Evolutionary conservation across 306 rosid genomes (phyloP).

Genomic region (Vachellia pachyceras): DNA sequence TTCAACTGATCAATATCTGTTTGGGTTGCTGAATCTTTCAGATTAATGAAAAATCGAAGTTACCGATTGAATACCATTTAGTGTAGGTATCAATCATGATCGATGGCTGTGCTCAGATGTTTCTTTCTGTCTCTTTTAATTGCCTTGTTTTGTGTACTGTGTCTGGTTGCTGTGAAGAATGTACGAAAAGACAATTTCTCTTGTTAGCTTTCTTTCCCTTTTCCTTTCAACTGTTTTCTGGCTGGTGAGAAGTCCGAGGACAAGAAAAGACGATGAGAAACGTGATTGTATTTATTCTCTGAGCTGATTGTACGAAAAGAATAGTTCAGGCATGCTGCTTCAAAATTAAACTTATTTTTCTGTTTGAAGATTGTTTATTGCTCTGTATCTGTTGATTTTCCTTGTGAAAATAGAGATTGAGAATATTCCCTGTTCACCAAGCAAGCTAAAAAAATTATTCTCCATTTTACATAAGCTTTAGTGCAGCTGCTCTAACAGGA

Average conservation of each 20-base stretch:
- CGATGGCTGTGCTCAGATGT: not conserved
- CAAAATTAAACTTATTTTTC: not conserved
- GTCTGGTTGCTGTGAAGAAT: conserved; percentile 28
- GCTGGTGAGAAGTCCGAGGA: conserved; percentile 24
- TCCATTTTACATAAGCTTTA: not conserved
- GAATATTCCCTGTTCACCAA: not conserved
- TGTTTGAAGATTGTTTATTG: not conserved
- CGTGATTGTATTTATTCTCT: not conserved
- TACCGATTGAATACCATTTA: conserved; percentile 2
- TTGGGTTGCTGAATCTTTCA: conserved; percentile 1
- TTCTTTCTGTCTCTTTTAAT: conserved; percentile 7
- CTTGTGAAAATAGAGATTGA: not conserved
- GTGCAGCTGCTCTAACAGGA: not conserved
- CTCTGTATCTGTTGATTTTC: not conserved
- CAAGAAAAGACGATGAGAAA: not conserved
- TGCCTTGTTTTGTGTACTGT: not conserved
- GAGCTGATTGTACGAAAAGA: no score
- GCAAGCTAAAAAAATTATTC: not conserved
- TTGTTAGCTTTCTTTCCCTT: conserved; percentile 35
- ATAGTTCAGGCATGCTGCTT: not conserved
- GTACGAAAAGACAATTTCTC: not conserved
- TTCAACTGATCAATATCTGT: conserved; percentile 2
- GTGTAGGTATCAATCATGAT: not conserved
- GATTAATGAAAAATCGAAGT: not conserved
- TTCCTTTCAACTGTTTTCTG: not conserved